Percentiles rank a stretch among this genome's conserved stretches.
Conservation (phyloP, 2,329 filamentous ascomycete species). For the Simplicillium sp. region DNA sequence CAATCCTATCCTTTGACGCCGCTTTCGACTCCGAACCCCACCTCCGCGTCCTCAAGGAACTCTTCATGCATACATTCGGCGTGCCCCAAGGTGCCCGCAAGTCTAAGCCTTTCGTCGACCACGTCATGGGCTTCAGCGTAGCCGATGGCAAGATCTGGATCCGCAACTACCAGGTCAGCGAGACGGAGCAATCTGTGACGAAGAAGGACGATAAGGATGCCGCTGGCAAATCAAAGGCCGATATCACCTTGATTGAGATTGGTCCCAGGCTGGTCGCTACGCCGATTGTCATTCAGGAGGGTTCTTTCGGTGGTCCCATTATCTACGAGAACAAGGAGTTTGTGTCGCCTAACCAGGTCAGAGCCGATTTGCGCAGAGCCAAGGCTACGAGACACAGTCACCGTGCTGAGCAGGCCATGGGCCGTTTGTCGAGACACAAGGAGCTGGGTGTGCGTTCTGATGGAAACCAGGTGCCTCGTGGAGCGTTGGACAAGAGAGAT, state of each 20-base stretch:
- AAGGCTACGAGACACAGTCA: conserved; percentile 72
- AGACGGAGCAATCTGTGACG: conserved; percentile 55
- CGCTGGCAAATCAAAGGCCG: conserved; percentile 41
- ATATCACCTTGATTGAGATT: conserved; percentile 82
- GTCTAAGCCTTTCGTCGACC: conserved; percentile 92
- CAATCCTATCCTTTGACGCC: conserved; percentile 83
- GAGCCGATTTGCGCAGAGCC: conserved; percentile 66
- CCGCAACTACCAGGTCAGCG: conserved; percentile 85
- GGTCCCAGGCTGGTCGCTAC: conserved; percentile 89
- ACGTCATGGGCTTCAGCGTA: conserved; percentile 85
- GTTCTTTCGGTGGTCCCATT: conserved; percentile 88
- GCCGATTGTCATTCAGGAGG: conserved; percentile 90
- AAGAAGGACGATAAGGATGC: conserved; percentile 28
- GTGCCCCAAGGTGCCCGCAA: conserved; percentile 83
- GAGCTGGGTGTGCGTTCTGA: conserved; percentile 65
- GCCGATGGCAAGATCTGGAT: conserved; percentile 95
- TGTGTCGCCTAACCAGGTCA: conserved; percentile 89
- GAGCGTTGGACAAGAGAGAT: conserved; percentile 66
- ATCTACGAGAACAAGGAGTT: conserved; percentile 99
- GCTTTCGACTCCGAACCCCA: conserved; percentile 77
- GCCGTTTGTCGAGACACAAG: conserved; percentile 64
- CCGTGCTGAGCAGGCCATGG: conserved; percentile 63
- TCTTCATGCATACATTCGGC: conserved; percentile 83
- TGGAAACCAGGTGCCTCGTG: conserved; percentile 51
- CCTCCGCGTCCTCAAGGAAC: conserved; percentile 75